Conservation (phyloP, 257 asterid species). For the Penstemon barbatus region DNA sequence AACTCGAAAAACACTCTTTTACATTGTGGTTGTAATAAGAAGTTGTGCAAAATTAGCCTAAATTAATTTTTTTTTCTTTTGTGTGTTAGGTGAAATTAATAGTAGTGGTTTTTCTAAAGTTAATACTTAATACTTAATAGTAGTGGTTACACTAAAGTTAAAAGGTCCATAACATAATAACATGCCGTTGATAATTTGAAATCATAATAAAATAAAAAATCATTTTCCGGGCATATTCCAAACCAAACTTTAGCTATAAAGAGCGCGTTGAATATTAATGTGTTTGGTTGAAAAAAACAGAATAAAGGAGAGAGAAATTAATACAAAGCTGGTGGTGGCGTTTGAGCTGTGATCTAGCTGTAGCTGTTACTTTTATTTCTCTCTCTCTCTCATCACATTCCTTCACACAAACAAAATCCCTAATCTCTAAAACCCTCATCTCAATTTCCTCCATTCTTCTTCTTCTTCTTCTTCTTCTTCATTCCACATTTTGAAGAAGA, state of each 20-base stretch:
- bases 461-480: constrained; percentile 24
- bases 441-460: constrained; percentile 6
- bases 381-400: constrained; percentile 18
- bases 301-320: constrained; percentile 39
- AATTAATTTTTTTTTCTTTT: too few species aligned
- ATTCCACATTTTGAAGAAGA: constrained; percentile 22
- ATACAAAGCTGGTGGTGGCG: constrained; percentile 50
- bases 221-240: constrained; percentile 22
- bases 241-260: constrained; percentile 25
- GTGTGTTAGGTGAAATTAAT: not conserved
- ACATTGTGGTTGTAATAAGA: too few species aligned
- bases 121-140: constrained; percentile 19
- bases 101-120: not conserved
- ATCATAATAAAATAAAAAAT: not conserved
- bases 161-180: not conserved
- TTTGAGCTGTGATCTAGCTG: constrained; percentile 97
- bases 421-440: constrained; percentile 6
- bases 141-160: constrained; percentile 27
- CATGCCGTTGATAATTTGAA: constrained; percentile 2
- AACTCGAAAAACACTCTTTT: too few species aligned
- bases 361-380: constrained; percentile 51
- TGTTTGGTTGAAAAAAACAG: constrained; percentile 29
- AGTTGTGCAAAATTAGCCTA: too few species aligned
- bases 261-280: constrained; percentile 51
- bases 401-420: constrained; percentile 21